Evolutionary conservation across 495 filamentous ascomycete species (phyloP), one percentile per base, ranked within the genome.

Genomic region (Penicillium cinerascens): DNA sequence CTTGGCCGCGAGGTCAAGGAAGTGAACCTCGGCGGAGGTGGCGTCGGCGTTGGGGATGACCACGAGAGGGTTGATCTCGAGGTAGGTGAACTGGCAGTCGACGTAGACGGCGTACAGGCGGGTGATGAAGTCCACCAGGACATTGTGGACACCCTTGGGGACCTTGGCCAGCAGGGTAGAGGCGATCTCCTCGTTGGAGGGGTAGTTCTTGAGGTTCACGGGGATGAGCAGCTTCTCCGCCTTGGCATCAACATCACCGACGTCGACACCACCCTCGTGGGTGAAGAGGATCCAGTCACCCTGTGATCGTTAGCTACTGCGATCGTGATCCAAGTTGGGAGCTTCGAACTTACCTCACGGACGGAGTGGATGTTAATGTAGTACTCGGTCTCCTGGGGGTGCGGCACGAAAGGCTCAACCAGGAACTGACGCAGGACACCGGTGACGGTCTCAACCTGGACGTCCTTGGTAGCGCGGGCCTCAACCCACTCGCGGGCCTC

Each of bases 281-380:
- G 90, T 95, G 81, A 98, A 98, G 65, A 97, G 89, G 73, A 99
- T 97, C 89, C 90, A 96, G 75, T 99, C 93, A 66, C 95, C 93
- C 93, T 98, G 68, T 10, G 40, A 42, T 47, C 2, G 47, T 56
- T 59, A 55, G 53, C 39, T 29, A 39, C 17, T n/a, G 16, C 16
- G 15, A 10, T 49, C 8, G 6, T n/a, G 3, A 20, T 49, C 2
- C 16, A 41, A 23, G n/a, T 17, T 13, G 1, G 16, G 17, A 22
- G 51, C 17, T 42, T 26, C 29, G 51, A 45, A 76, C 88, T 78
- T 80, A 91, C 89, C 83, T 91, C 87, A 81, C 88, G 83, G 60
- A 91, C 87, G 55, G 87, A 92, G 78, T 93, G 84, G 71, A 92
- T 91, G 85, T 95, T 95, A 77, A 99, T 95, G 75, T 99, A 99